Percentiles rank a stretch among this genome's conserved stretches.
These are phyloP conservation scores for Betula pendula DNA, from an alignment of 306 rosid genomes.

Conservation along the genomic window DNA sequence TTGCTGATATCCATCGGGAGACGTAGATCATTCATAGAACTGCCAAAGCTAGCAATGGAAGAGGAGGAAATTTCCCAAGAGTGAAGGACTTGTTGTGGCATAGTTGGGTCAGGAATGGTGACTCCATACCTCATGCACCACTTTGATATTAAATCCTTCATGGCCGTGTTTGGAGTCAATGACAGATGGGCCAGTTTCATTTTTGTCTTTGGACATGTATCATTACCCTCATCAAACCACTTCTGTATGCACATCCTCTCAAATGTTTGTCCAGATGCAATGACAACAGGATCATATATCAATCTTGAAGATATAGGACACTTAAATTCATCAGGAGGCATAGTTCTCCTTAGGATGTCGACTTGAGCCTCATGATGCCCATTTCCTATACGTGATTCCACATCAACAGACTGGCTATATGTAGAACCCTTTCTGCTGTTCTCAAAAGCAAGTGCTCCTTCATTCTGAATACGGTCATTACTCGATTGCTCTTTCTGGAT, in stretches of 20 bases:
- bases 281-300: constrained; percentile 90
- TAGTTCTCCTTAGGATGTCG: constrained; percentile 34
- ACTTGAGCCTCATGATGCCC: constrained; percentile 29
- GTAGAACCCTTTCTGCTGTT: constrained; percentile 35
- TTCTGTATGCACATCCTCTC: constrained; percentile 86
- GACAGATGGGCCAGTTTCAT: constrained; percentile 42
- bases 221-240: constrained; percentile 81
- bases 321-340: constrained; percentile 62
- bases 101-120: constrained; percentile 53
- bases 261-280: constrained; percentile 77
- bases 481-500: constrained; percentile 43
- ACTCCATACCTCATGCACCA: constrained; percentile 69
- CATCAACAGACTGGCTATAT: constrained; percentile 26
- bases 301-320: constrained; percentile 74
- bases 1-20: constrained; percentile 65
- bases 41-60: constrained; percentile 73
- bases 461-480: constrained; percentile 23
- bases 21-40: constrained; percentile 64
- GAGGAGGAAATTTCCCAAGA: constrained; percentile 52
- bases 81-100: constrained; percentile 32
- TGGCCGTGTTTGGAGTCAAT: constrained; percentile 55
- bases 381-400: constrained; percentile 18
- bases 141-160: constrained; percentile 66
- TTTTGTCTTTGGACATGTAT: constrained; percentile 67
- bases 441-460: constrained; percentile 34